Conservation (phyloP, 805 yeast species). For the Candida boleticola region DNA sequence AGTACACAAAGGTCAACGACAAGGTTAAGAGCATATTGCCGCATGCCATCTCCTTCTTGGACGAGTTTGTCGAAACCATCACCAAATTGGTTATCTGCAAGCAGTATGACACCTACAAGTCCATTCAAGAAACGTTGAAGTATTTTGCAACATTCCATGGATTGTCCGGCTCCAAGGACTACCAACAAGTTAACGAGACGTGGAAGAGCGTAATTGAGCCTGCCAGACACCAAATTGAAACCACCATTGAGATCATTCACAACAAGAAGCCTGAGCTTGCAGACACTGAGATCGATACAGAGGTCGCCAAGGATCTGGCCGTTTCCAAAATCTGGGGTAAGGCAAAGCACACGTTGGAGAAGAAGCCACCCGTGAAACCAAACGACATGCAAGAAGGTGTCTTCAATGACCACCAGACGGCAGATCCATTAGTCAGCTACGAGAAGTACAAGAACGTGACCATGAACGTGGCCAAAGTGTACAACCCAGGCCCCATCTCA, state of each 20-base stretch:
- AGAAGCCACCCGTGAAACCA: constrained; percentile 23
- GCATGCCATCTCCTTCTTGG: constrained; percentile 41
- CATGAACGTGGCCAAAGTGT: constrained; percentile 24
- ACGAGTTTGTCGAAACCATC: constrained; percentile 48
- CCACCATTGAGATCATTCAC: constrained; percentile 27
- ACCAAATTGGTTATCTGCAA: constrained; percentile 37
- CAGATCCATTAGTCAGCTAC: constrained; percentile 33
- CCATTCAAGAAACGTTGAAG: constrained; percentile 19
- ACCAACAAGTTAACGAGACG: constrained; percentile 31
- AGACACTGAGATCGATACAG: constrained; percentile 34
- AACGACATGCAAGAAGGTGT: constrained; percentile 29
- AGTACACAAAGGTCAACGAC: constrained; percentile 35
- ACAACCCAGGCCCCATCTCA: constrained; percentile 23
- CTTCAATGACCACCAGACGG: constrained; percentile 26
- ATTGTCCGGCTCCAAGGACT: constrained; percentile 14
- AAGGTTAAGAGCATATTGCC: constrained; percentile 45
- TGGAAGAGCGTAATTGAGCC: constrained; percentile 41
- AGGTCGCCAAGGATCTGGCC: constrained; percentile 20
- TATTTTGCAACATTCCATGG: constrained; percentile 24
- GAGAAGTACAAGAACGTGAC: constrained; percentile 23
- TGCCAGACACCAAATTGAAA: constrained; percentile 37
- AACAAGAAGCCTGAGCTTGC: constrained; percentile 36
- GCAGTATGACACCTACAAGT: constrained; percentile 32
- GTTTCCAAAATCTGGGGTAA: constrained; percentile 28
- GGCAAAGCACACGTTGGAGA: constrained; percentile 19